Base-by-base conservation (phyloP, 345 rosid genomes). In the Sonneratia alba region DNA sequence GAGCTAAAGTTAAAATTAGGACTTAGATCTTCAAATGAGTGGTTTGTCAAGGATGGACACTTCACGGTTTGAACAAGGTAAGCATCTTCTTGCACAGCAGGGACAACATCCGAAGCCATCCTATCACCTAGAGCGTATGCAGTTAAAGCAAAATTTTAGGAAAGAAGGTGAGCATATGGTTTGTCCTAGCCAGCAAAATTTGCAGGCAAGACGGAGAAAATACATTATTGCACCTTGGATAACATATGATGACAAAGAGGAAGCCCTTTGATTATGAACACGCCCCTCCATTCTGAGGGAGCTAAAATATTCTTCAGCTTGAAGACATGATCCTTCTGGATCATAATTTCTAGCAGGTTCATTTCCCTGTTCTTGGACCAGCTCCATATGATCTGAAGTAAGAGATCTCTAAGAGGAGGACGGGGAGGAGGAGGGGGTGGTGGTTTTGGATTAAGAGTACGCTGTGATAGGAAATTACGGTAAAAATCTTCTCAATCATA, bases 51-150 rank as follows among this genome's bases (percentile, higher is more conserved):
- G 40, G 72, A 45, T 57, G 87, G 78, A 70, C 66, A 81, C 80
- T 83, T 90, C 63, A 87, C 84, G 3, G 96, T 90, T 82, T 87
- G 90, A 63, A 92, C 96, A 77, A 86, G 69, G 74, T 74, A 74
- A 72, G 82, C 37, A 76, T 87, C 85, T 49, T 89, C 93, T 40
- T 79, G 38, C 21, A 78, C 71, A 75, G 90, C 92, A 71, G 96
- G 76, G 70, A 76, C 82, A 74, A 89, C 69, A 75, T 91, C 88
- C 71, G 85, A 75, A 76, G 83, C 69, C 79, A 91, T 74, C 82
- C 88, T 81, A 80, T 83, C 95, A 69, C 85, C 98, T 91, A 75
- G 27, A 12, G 42, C 45, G 18, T 38, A 21, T 42, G 34, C n/a
- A 67, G 14, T 3, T 67, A 67, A 21, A 38, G 42, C 21, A 21